phyloP scores from a whole-genome alignment of 2,329 filamentous ascomycete species.

The Hypoxylon sp. region DNA sequence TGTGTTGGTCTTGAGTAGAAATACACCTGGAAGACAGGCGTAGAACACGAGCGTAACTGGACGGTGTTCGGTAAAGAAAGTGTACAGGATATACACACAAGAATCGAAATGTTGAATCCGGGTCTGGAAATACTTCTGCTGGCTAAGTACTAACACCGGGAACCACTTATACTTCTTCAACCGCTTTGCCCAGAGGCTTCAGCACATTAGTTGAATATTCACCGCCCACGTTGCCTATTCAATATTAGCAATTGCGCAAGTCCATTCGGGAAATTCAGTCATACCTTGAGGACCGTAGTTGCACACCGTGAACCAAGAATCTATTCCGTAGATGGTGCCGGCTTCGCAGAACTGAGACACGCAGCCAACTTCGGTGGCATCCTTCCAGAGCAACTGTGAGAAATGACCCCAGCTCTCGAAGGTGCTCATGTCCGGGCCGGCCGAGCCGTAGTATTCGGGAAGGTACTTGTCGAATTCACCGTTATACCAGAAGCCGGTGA shows the following conservation, averaged over 20 bases:
- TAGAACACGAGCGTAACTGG: constrained; percentile 19
- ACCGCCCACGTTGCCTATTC: constrained; percentile 65
- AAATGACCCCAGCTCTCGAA: constrained; percentile 81
- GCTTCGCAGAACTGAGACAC: constrained; percentile 65
- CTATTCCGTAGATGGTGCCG: constrained; percentile 63
- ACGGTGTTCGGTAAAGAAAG: constrained; percentile 24
- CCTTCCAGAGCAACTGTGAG: constrained; percentile 79
- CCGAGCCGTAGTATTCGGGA: constrained; percentile 67
- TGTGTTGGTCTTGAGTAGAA: constrained; percentile 26
- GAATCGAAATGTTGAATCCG: constrained; percentile 34
- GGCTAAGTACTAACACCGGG: constrained; percentile 24
- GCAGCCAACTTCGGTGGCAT: constrained; percentile 72
- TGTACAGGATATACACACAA: constrained; percentile 40
- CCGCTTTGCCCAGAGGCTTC: constrained; percentile 53
- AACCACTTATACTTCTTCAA: constrained; percentile 38
- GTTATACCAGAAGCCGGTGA: constrained; percentile 91
- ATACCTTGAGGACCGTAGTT: constrained; percentile 83
- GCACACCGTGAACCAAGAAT: constrained; percentile 84
- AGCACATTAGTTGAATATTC: constrained; percentile 64
- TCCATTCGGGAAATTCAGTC: constrained; percentile 45
- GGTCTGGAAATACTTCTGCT: constrained; percentile 14
- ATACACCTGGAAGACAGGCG: constrained; percentile 18
- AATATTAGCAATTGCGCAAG: not conserved
- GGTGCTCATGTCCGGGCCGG: constrained; percentile 68
- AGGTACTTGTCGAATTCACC: constrained; percentile 73